Evolutionary conservation across 2,329 filamentous ascomycete genomes (phyloP).

Genomic region (Botrytis galanthina): DNA sequence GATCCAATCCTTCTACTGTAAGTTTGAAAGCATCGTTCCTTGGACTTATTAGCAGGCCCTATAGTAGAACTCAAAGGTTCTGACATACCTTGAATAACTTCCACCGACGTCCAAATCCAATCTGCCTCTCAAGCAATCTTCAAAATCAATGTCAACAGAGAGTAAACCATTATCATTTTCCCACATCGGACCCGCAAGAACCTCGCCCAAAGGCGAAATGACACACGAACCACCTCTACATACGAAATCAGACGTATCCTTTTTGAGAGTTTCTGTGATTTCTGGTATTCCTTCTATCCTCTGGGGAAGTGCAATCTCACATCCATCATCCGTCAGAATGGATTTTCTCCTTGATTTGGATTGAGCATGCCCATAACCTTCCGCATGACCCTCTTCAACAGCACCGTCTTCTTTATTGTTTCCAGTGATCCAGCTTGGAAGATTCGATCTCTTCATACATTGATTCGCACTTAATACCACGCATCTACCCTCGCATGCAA

Average conservation of each 20-base stretch:
- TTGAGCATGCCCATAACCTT: background rate
- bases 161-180: conserved; percentile 67
- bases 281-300: conserved; percentile 6
- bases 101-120: conserved; percentile 83
- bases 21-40: conserved; percentile 63
- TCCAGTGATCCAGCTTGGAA: conserved; percentile 56
- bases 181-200: conserved; percentile 80
- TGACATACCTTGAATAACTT: conserved; percentile 72
- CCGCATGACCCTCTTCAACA: conserved; percentile 11
- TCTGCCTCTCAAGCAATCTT: conserved; percentile 79
- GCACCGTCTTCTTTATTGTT: conserved; percentile 19
- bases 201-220: conserved; percentile 73
- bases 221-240: conserved; percentile 81
- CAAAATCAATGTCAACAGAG: conserved; percentile 76
- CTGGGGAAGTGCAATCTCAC: conserved; percentile 50
- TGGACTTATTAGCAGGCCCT: conserved; percentile 22
- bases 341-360: conserved; percentile 25
- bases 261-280: conserved; percentile 22
- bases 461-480: conserved; percentile 88
- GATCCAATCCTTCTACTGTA: conserved; percentile 56
- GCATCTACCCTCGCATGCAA: conserved; percentile 77
- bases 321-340: conserved; percentile 46
- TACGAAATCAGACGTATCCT: conserved; percentile 38
- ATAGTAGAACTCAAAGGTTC: background rate
- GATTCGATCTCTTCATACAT: conserved; percentile 60